phyloP scores from a whole-genome alignment of 306 rosid species.

The Astragalus membranaceus region DNA sequence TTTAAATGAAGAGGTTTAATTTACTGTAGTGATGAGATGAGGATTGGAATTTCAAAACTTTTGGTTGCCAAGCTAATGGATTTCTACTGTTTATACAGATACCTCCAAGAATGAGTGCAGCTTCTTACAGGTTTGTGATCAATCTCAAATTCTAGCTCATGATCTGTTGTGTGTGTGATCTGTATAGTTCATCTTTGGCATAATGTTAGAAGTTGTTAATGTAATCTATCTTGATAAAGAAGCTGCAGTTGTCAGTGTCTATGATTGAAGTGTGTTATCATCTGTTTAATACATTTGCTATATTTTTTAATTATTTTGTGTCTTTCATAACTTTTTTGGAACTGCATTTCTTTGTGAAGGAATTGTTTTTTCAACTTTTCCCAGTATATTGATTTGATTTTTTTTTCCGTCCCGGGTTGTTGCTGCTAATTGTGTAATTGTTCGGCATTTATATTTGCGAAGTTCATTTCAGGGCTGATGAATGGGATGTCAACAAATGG shows the following conservation, averaged over 20 bases:
- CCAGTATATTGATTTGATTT: neutral
- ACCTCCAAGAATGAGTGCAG: slow-evolving; percentile 92
- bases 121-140: slow-evolving; percentile 84
- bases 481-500: slow-evolving; percentile 99
- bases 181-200: neutral
- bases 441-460: slow-evolving; percentile 23
- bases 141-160: slow-evolving; percentile 15
- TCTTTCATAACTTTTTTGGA: neutral
- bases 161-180: slow-evolving; percentile 19
- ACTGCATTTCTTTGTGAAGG: slow-evolving; percentile 2
- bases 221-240: neutral
- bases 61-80: slow-evolving; percentile 6
- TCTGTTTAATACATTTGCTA: neutral
- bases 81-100: slow-evolving; percentile 56
- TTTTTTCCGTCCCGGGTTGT: neutral
- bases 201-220: slow-evolving; percentile 14
- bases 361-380: slow-evolving; percentile 7
- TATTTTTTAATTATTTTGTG: neutral
- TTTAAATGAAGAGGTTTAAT: neutral
- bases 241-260: neutral
- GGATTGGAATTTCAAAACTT: neutral
- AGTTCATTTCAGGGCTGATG: slow-evolving; percentile 85
- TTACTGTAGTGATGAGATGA: neutral
- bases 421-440: slow-evolving; percentile 1
- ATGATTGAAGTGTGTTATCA: neutral